Percentiles rank a stretch among this genome's conserved stretches.
Conservation (phyloP, 306 rosid species). For the Castanea mollissima region DNA sequence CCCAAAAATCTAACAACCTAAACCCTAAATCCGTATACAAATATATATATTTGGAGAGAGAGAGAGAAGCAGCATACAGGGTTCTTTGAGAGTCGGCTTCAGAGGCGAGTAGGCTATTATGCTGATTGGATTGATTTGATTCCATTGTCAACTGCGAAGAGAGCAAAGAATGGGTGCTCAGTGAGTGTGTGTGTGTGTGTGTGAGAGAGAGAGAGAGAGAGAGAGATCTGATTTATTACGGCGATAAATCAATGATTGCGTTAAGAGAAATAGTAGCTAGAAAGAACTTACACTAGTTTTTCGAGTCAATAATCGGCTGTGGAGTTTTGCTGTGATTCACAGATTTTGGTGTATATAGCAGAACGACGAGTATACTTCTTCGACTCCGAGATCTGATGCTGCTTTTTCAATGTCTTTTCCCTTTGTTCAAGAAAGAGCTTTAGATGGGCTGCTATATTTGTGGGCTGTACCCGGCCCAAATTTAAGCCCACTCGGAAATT, state of each 20-base stretch:
- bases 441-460: not conserved
- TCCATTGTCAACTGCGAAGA: slow-evolving; percentile 23
- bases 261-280: too few species aligned
- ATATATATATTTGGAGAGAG: not conserved
- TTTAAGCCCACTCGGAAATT: not conserved
- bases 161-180: not conserved
- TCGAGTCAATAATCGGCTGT: not conserved
- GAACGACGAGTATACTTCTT: not conserved
- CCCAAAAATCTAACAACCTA: slow-evolving; percentile 2
- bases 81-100: slow-evolving; percentile 62
- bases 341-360: too few species aligned
- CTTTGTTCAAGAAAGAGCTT: slow-evolving; percentile 29
- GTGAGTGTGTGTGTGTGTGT: too few species aligned
- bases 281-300: too few species aligned
- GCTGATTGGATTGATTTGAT: slow-evolving; percentile 26
- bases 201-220: too few species aligned
- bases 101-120: slow-evolving; percentile 17
- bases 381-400: not conserved
- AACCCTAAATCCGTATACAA: not conserved
- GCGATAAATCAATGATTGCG: too few species aligned
- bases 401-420: slow-evolving; percentile 22
- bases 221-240: too few species aligned
- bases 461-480: not conserved
- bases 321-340: not conserved
- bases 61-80: slow-evolving; percentile 35